Percentiles rank a stretch among this genome's conserved stretches.
These are phyloP conservation scores for Gloeopeniophorella convolvens DNA, from an alignment of 768 basidiomycete genomes.

Conservation along the genomic window DNA sequence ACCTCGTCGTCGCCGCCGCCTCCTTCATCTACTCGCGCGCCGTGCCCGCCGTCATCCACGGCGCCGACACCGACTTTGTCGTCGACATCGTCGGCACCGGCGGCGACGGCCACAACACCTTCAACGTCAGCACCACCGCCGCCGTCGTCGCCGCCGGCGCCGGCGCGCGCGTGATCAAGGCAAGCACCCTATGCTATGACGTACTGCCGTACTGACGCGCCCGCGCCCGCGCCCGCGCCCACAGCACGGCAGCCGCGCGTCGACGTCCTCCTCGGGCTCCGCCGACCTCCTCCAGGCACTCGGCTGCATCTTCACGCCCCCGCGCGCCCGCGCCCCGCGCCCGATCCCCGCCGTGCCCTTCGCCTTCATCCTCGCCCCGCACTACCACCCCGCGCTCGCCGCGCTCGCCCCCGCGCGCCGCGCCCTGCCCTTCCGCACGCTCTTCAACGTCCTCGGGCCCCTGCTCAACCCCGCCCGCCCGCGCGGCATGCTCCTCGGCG, in stretches of 20 bases:
- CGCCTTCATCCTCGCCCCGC: constrained; percentile 88
- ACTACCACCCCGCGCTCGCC: constrained; percentile 87
- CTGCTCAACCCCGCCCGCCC: constrained; percentile 89
- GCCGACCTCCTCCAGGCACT: constrained; percentile 88
- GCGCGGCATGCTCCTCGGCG: constrained; percentile 84
- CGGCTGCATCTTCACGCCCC: constrained; percentile 66
- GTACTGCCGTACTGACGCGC: no score
- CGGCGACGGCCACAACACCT: constrained; percentile 92
- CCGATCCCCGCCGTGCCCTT: constrained; percentile 69
- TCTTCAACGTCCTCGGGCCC: constrained; percentile 94
- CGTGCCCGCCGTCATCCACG: constrained; percentile 53
- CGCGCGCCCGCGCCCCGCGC: constrained; percentile 48
- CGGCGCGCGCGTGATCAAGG: constrained; percentile 90
- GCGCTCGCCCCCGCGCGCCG: constrained; percentile 79
- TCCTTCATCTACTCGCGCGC: constrained; percentile 64
- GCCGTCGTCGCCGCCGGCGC: constrained; percentile 92
- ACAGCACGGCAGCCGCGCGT: constrained; percentile 89
- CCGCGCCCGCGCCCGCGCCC: no score
- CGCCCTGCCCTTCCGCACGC: constrained; percentile 85
- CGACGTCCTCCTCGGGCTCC: constrained; percentile 90
- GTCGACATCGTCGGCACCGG: constrained; percentile 90
- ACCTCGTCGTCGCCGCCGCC: constrained; percentile 75
- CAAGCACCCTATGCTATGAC: no score
- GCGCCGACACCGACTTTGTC: constrained; percentile 52
- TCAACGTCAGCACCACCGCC: constrained; percentile 95